These are phyloP conservation scores for Lycium barbarum DNA, from an alignment of 257 asterid genomes.

Conservation along the genomic window DNA sequence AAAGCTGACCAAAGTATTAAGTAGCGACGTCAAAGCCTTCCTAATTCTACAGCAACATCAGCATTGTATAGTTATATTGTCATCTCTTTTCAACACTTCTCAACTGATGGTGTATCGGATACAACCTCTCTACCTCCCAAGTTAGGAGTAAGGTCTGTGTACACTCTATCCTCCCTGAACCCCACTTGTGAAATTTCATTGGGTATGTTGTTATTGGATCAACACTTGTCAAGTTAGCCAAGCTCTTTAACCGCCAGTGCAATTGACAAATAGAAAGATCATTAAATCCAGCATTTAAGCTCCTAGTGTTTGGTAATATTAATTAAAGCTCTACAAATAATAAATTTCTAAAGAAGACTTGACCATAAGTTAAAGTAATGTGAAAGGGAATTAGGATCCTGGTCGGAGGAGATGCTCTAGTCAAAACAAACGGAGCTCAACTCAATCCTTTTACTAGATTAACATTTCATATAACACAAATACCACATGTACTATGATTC, in stretches of 20 bases:
- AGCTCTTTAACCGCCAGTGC: background rate
- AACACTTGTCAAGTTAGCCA: background rate
- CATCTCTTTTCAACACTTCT: background rate
- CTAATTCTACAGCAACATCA: background rate
- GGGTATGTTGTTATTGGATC: too few relatives aligned
- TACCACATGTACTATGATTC: background rate
- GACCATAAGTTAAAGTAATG: background rate
- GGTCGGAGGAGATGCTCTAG: background rate
- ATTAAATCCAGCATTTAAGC: background rate
- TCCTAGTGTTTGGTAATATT: background rate
- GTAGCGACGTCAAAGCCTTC: background rate
- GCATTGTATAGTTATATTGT: background rate
- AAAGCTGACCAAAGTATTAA: too few relatives aligned
- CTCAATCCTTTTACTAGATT: slow-evolving; percentile 14
- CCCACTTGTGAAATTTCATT: too few relatives aligned
- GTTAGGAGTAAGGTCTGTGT: too few relatives aligned
- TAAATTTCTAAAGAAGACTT: background rate
- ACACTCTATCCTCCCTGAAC: too few relatives aligned
- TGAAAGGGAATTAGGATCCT: background rate
- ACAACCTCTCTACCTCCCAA: too few relatives aligned
- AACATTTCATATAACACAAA: background rate
- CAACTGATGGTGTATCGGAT: background rate
- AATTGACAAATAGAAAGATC: background rate
- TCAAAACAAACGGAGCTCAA: slow-evolving; percentile 9
- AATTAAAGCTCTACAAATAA: background rate